These are phyloP conservation scores for Hyparrhenia diplandra DNA, from an alignment of 176 grass and related monocot species.

Conservation along the genomic window DNA sequence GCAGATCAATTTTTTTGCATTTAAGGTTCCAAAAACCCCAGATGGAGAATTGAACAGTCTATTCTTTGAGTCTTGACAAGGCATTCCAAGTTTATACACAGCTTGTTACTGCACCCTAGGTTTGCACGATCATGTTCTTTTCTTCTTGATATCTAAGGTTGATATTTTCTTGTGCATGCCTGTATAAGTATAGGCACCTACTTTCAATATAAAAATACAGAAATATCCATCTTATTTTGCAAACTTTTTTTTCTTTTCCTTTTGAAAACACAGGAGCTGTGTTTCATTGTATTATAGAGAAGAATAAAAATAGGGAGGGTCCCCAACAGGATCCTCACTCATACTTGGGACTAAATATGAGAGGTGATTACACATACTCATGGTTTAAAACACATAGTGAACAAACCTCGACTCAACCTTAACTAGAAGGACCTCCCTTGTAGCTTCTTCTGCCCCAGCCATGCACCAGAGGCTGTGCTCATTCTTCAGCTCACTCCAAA, in stretches of 20 bases:
- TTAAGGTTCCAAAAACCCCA: constrained; percentile 84
- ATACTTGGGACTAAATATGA: too few species aligned
- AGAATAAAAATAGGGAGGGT: too few species aligned
- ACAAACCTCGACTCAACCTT: too few species aligned
- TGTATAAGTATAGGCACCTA: not conserved
- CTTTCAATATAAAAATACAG: constrained; percentile 14
- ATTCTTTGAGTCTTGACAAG: constrained; percentile 82
- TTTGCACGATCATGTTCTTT: constrained; percentile 37
- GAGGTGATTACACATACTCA: too few species aligned
- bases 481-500: too few species aligned
- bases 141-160: constrained; percentile 11
- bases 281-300: too few species aligned
- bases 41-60: constrained; percentile 70
- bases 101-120: constrained; percentile 72
- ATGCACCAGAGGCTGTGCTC: too few species aligned
- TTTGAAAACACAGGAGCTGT: too few species aligned
- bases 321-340: too few species aligned
- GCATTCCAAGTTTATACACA: constrained; percentile 91
- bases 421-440: too few species aligned
- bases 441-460: too few species aligned
- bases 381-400: too few species aligned
- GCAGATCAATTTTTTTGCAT: constrained; percentile 92
- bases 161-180: constrained; percentile 1
- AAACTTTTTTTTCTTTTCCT: not conserved
- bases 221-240: not conserved